Base-by-base conservation (phyloP, 2,329 filamentous ascomycete genomes). In the Helminthosporium solani region DNA sequence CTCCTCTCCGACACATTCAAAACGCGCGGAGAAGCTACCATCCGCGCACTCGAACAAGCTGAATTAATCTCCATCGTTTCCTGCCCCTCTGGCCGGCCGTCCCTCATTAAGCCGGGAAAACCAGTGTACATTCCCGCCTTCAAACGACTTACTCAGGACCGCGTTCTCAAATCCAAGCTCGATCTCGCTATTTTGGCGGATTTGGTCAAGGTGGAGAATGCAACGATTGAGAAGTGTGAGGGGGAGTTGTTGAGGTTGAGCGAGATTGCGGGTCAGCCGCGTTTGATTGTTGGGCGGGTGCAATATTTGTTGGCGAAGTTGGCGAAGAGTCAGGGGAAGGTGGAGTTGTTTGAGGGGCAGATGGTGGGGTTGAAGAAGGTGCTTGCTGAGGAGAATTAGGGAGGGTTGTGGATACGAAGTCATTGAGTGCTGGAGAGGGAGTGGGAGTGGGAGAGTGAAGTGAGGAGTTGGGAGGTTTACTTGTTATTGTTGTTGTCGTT, bases 121-220 rank as follows among this genome's bases (percentile, higher is more conserved):
- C 91, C 92, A 0, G 86, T 97, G 20, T 95, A 92, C 70, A 83
- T 85, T 47, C 84, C 91, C 1, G 91, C 91, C 0, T 97, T 97
- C 73, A 78, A 79, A 49, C 76, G 81, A 30, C 73, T 96, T 30
- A 79, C 84, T 0, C 73, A 81, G 36, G 91, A 96, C 64, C 76
- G 78, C 6, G 88, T 90, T 1, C 76, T 96, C 33, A 78, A 79
- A 33, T 85, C 87, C 28, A 82, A 85, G 54, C 81, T 96, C 49
- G 75, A 78, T 47, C 74, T 95, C 9, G 80, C 82, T 1, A 76
- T 90, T 15, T 61, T 95, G 18, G 78, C 75, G 0, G 85, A 92
- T 64, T 73, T 88, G 46, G 82, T 84, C 19, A 85, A 85, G 60
- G 79, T 82, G 2, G 89, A 96, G 73, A 85, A 78, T 40, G 82